Conservation (phyloP, 805 yeast genomes). For the Yamadazyma insecticola region DNA sequence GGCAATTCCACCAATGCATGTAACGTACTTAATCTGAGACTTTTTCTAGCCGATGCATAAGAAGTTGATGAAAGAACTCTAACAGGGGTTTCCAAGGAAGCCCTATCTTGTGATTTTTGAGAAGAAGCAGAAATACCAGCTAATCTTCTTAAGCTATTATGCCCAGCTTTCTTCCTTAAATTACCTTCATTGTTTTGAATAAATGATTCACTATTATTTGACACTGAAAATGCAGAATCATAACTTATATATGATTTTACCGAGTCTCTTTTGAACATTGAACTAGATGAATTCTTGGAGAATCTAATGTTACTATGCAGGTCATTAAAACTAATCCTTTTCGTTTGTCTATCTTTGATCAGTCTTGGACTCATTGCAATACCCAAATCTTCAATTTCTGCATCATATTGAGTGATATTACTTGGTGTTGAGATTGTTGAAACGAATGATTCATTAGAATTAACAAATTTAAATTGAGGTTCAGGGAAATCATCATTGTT, state of each 20-base stretch:
- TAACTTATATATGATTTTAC: conserved; percentile 53
- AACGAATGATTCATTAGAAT: conserved; percentile 6
- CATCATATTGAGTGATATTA: conserved; percentile 34
- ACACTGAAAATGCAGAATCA: conserved; percentile 49
- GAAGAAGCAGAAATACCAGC: conserved; percentile 11
- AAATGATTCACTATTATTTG: conserved; percentile 12
- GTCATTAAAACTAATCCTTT: conserved; percentile 20
- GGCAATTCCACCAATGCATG: conserved; percentile 39
- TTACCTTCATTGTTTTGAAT: conserved; percentile 11
- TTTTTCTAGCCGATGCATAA: conserved; percentile 22
- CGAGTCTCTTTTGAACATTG: conserved; percentile 33
- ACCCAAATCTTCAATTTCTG: conserved; percentile 39
- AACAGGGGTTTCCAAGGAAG: conserved; percentile 11
- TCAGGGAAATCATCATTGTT: neutral
- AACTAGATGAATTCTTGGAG: conserved; percentile 30
- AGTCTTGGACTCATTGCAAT: conserved; percentile 38
- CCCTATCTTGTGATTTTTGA: conserved; percentile 2
- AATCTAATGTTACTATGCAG: conserved; percentile 5
- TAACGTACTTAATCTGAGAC: conserved; percentile 32
- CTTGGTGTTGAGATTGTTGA: conserved; percentile 27
- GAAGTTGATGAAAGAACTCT: conserved; percentile 18
- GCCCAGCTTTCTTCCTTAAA: conserved; percentile 47
- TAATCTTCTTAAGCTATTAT: conserved; percentile 41
- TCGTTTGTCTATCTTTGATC: conserved; percentile 16
- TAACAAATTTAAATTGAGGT: conserved; percentile 6